Evolutionary conservation across 768 basidiomycete genomes (phyloP).

Genomic region (Chlorophyllum brunneum): DNA sequence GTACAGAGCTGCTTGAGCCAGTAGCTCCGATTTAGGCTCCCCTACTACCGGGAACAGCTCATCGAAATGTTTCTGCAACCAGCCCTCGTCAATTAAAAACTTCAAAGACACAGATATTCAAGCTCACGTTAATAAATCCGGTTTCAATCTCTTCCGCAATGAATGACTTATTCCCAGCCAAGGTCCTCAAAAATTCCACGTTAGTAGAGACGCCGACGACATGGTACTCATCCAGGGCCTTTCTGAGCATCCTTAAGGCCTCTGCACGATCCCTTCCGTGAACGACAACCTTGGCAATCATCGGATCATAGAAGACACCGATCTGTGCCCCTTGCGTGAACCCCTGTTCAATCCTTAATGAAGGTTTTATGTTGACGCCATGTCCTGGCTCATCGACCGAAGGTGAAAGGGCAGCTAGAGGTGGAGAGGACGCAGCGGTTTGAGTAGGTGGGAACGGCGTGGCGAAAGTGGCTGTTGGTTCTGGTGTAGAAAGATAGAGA

Average conservation of each 20-base stretch:
- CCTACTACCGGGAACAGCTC: constrained; percentile 72
- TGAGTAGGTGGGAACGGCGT: constrained; percentile 32
- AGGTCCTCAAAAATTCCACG: constrained; percentile 76
- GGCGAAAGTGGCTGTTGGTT: constrained; percentile 68
- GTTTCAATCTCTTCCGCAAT: constrained; percentile 82
- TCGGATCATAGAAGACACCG: constrained; percentile 87
- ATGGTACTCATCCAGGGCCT: constrained; percentile 82
- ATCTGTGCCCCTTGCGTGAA: constrained; percentile 78
- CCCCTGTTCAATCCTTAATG: constrained; percentile 87
- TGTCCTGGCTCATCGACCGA: constrained; percentile 16
- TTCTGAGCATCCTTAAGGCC: constrained; percentile 74
- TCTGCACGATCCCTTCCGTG: constrained; percentile 83
- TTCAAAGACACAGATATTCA: not conserved
- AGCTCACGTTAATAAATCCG: constrained; percentile 76
- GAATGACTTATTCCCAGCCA: constrained; percentile 79
- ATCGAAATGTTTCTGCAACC: constrained; percentile 71
- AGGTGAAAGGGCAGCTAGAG: constrained; percentile 25
- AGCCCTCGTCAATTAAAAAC: not conserved
- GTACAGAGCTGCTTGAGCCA: constrained; percentile 81
- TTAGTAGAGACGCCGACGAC: constrained; percentile 92
- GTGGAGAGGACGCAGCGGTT: constrained; percentile 18
- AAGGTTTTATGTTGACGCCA: constrained; percentile 39
- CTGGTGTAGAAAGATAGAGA: constrained; percentile 76
- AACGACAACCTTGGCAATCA: constrained; percentile 91
- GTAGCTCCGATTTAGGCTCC: constrained; percentile 54